Percentiles rank a stretch among this genome's conserved stretches.
Evolutionary conservation across 805 yeast species (phyloP).

Genomic region (Myxozyma monticola): DNA sequence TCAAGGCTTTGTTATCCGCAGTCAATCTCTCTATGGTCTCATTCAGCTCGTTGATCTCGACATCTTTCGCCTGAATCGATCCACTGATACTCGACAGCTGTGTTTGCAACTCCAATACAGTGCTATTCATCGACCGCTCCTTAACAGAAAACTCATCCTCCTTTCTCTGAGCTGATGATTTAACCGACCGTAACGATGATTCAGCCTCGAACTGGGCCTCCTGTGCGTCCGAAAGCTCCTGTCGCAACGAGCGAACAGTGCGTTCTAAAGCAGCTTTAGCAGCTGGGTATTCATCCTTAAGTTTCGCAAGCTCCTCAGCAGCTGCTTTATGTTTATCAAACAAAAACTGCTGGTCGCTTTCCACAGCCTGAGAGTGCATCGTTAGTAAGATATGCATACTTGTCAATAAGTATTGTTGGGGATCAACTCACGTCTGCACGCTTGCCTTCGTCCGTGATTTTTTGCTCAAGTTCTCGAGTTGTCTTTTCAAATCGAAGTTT

Average conservation of each 20-base stretch:
- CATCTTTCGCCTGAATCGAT: conserved; percentile 28
- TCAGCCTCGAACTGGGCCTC: conserved; percentile 34
- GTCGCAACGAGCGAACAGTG: conserved; percentile 41
- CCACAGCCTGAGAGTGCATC: conserved; percentile 34
- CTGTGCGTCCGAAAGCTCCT: conserved; percentile 37
- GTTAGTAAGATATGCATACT: background rate
- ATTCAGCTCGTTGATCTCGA: conserved; percentile 37
- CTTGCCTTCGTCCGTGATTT: conserved; percentile 37
- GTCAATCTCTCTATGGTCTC: conserved; percentile 37
- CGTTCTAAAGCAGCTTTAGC: conserved; percentile 35
- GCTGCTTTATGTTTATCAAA: conserved; percentile 41
- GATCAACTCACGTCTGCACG: conserved; percentile 35
- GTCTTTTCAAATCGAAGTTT: conserved; percentile 39
- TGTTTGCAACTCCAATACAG: conserved; percentile 37
- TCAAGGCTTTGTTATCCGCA: conserved; percentile 23
- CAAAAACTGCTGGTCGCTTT: conserved; percentile 43
- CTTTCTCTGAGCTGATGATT: conserved; percentile 27
- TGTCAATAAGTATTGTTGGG: background rate
- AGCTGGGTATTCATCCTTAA: conserved; percentile 34
- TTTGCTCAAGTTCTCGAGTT: conserved; percentile 36
- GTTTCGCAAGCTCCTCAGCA: conserved; percentile 32
- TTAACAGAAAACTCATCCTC: conserved; percentile 27
- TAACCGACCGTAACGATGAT: conserved; percentile 23
- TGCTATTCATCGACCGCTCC: conserved; percentile 30
- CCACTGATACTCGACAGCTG: conserved; percentile 34